Conservation (phyloP, 768 basidiomycete species). For the Termitomyces sp. region DNA sequence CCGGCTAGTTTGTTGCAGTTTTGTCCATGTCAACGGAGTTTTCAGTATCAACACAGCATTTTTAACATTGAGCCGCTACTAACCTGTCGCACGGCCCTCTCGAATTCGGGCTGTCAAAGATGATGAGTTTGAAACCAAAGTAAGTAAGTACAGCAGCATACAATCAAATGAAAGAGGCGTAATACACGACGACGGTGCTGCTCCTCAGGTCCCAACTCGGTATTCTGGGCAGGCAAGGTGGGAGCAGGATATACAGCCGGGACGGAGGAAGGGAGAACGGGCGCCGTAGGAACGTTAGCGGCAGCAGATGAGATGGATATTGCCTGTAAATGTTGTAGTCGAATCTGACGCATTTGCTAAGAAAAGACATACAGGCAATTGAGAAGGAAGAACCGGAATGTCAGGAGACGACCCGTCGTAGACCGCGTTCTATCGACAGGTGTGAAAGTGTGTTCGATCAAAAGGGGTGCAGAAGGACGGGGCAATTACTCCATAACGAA, state of each 20-base stretch:
- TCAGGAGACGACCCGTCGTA: neutral
- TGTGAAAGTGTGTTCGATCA: neutral
- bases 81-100: neutral
- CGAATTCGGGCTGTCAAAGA: neutral
- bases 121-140: neutral
- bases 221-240: neutral
- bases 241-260: neutral
- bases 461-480: neutral
- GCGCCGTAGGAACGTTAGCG: neutral
- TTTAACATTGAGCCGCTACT: neutral
- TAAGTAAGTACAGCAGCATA: neutral
- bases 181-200: neutral
- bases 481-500: neutral
- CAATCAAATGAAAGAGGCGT: slow-evolving; percentile 1
- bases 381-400: neutral
- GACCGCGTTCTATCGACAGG: neutral
- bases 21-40: neutral
- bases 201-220: neutral
- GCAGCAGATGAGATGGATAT: neutral
- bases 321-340: neutral
- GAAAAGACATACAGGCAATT: neutral
- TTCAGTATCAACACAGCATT: neutral
- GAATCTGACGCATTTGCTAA: neutral
- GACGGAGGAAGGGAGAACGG: neutral
- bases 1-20: neutral